phyloP scores from a whole-genome alignment of 352 stramenopile genomes.

The Poterioochromonas sp. region DNA sequence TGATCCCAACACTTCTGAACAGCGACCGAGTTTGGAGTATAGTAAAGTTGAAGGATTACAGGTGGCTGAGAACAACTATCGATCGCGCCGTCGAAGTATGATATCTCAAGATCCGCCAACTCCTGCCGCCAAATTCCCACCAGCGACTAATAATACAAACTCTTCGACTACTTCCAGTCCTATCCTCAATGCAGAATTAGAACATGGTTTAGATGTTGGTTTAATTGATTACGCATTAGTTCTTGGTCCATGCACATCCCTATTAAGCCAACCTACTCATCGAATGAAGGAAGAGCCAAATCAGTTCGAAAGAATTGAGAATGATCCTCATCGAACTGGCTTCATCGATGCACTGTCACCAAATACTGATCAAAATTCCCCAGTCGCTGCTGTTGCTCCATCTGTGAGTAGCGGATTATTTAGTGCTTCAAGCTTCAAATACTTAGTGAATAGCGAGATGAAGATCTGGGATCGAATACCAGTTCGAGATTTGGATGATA shows the following conservation, averaged over 20 bases:
- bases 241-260: no score
- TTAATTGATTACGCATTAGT: constrained; percentile 6
- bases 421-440: neutral
- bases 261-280: no score
- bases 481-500: neutral
- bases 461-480: constrained; percentile 8
- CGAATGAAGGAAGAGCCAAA: no score
- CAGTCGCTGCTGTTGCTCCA: no score
- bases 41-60: neutral
- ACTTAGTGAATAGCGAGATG: neutral
- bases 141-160: neutral
- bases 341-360: no score
- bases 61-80: neutral
- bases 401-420: neutral
- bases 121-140: neutral
- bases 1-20: neutral
- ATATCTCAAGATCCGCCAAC: neutral
- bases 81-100: no score
- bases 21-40: neutral
- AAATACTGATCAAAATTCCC: no score
- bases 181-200: no score
- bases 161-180: neutral
- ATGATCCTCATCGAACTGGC: no score
- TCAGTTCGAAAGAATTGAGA: no score
- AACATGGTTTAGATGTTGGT: constrained; percentile 1